phyloP scores from a whole-genome alignment of 176 grass and related monocot species.

The Rhynchospora pubera region DNA sequence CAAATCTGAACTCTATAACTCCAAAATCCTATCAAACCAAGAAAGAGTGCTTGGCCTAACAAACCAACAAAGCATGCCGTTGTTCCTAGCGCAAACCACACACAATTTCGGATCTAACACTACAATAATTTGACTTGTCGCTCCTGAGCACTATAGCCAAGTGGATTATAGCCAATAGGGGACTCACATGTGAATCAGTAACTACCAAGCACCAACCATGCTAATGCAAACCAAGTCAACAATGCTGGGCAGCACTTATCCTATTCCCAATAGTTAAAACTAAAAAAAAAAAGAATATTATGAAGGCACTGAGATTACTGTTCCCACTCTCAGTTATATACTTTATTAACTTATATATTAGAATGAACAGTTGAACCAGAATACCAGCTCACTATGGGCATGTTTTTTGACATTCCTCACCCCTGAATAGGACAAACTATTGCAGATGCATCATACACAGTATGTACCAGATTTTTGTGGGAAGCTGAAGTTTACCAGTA shows the following conservation, averaged over 20 bases:
- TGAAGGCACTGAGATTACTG: background rate
- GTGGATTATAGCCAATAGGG: background rate
- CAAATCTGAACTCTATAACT: background rate
- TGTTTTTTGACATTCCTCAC: conserved; percentile 1
- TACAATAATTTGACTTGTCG: background rate
- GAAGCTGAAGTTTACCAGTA: background rate
- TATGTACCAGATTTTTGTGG: background rate
- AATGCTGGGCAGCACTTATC: background rate
- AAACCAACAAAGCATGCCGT: conserved; percentile 10
- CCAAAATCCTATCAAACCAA: background rate
- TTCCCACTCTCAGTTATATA: background rate
- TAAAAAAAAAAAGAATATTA: background rate
- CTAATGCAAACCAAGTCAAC: conserved; percentile 6
- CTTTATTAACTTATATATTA: background rate
- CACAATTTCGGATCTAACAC: background rate
- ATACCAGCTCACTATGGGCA: background rate
- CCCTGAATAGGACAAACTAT: background rate
- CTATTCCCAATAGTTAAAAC: background rate
- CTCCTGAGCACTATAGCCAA: background rate
- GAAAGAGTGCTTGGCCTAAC: conserved; percentile 1
- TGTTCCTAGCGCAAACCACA: background rate
- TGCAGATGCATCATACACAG: background rate
- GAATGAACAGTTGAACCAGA: background rate
- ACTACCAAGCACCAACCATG: background rate
- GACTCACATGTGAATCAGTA: conserved; percentile 18